Conservation (phyloP, 441 rosid species). For the Viola pubescens region DNA sequence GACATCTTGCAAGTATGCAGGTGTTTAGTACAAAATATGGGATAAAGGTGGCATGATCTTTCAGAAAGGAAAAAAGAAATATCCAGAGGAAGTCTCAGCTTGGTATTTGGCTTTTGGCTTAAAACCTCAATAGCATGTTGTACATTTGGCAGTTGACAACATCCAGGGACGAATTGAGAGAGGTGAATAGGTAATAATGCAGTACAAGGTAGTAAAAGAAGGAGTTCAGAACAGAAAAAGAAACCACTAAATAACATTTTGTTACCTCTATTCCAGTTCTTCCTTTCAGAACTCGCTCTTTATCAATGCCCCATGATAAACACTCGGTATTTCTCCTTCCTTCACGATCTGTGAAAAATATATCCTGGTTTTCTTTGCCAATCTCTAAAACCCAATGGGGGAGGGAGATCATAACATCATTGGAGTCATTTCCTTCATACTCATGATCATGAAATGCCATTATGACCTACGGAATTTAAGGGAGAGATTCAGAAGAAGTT, state of each 20-base stretch:
- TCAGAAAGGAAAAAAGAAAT: too few species aligned
- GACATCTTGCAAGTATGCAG: not conserved
- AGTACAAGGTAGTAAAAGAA: not conserved
- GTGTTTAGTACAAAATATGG: too few species aligned
- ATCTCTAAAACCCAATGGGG: constrained; percentile 98
- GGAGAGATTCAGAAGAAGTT: constrained; percentile 5
- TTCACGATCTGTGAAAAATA: constrained; percentile 91
- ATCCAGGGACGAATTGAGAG: too few species aligned
- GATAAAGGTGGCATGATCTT: too few species aligned
- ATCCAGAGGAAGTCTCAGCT: too few species aligned
- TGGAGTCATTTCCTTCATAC: constrained; percentile 86
- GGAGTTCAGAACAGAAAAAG: not conserved
- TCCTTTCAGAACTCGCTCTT: constrained; percentile 83
- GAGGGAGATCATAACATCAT: constrained; percentile 81
- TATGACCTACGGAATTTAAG: constrained; percentile 53
- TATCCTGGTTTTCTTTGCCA: constrained; percentile 84
- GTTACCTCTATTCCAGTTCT: constrained; percentile 92
- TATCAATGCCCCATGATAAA: constrained; percentile 95
- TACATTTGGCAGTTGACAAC: not conserved
- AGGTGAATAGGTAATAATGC: not conserved
- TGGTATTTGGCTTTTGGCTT: too few species aligned
- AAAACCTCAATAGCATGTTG: not conserved
- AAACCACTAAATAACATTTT: constrained; percentile 4
- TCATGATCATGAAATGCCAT: constrained; percentile 99
- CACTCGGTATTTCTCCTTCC: constrained; percentile 93